Evolutionary conservation across 2,329 filamentous ascomycete species (phyloP), one percentile per base, ranked within the genome.

Genomic region (Proliferodiscus dingleyae): DNA sequence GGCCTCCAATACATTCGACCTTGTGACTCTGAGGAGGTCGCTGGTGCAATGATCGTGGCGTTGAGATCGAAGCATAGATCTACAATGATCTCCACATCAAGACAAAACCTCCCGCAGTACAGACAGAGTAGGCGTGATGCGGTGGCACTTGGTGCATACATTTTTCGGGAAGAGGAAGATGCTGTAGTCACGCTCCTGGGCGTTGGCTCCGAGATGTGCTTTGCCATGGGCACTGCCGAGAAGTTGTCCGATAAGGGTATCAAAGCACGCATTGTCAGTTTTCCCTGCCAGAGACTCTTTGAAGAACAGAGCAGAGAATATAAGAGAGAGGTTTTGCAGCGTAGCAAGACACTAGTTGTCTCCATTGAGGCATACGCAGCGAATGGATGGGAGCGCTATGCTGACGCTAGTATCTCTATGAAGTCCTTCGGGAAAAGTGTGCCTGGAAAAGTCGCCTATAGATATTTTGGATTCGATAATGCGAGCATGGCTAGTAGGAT

Each of bases 1-100:
- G 81, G 81, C 47, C 51, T 83, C 0, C 63, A 76, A 1, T 81
- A 81, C 58, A 78, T 83, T 45, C 74, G 79, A 0, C 79, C 79
- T 0, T 70, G 70, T 37, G 78, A 83, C 50, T 71, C 68, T 37
- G 77, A 83, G 54, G 79, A 83, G 60, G 70, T 68, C 0, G 71
- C 71, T 1, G 77, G 77, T 10, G 78, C 77, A 3, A 80, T 70
- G 62, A 70, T 69, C 26, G 57, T 66, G 3, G 75, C 76, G 7
- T 60, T 79, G 32, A 64, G 68, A 48, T 60, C 62, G 1, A 64
- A 61, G 37, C 56, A 68, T 38, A 68, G 65, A 0, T 68, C 74
- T 2, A 68, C 66, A 3, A 72, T 77, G 43, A 69, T 78, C 51
- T 75, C 72, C 1, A 66, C 71, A 13, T 73, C 67, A 13, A 66